These are phyloP conservation scores for Pouteria glomerata DNA, from an alignment of 148 eudicot species.

Conservation along the genomic window DNA sequence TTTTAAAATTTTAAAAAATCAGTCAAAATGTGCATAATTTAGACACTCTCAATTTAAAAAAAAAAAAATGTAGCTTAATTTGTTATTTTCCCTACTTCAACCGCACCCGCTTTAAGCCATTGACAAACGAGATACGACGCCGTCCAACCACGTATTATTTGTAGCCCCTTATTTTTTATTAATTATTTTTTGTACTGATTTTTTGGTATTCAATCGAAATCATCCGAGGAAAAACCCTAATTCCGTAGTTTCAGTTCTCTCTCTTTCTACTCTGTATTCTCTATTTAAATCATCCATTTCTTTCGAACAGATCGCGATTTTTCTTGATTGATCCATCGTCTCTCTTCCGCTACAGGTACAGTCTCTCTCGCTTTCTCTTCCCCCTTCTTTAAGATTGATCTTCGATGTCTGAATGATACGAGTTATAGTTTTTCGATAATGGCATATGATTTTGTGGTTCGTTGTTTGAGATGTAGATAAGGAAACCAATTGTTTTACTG, in stretches of 20 bases:
- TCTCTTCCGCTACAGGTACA: conserved; percentile 23
- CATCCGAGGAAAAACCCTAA: conserved; percentile 38
- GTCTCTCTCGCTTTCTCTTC: conserved; percentile 3
- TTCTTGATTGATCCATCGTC: conserved; percentile 16
- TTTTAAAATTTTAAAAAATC: too few relatives aligned
- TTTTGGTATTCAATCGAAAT: conserved; percentile 25
- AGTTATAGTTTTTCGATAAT: neutral
- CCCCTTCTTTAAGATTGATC: neutral
- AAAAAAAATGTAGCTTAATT: too few relatives aligned
- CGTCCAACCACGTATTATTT: too few relatives aligned
- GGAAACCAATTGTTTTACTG: neutral
- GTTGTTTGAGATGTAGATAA: neutral
- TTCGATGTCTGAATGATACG: neutral
- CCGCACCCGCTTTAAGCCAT: too few relatives aligned
- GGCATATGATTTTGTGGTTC: neutral
- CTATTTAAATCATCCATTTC: conserved; percentile 14
- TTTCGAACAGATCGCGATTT: conserved; percentile 8
- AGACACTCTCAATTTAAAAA: too few relatives aligned
- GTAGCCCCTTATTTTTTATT: too few relatives aligned
- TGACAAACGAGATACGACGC: too few relatives aligned
- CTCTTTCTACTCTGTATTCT: conserved; percentile 20
- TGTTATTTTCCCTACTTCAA: too few relatives aligned
- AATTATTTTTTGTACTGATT: too few relatives aligned
- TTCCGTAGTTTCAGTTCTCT: conserved; percentile 42
- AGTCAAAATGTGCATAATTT: too few relatives aligned